Percentiles rank a stretch among this genome's conserved stretches.
Conservation (phyloP, 768 basidiomycete species). For the Boletus pseudo-olivaceus region DNA sequence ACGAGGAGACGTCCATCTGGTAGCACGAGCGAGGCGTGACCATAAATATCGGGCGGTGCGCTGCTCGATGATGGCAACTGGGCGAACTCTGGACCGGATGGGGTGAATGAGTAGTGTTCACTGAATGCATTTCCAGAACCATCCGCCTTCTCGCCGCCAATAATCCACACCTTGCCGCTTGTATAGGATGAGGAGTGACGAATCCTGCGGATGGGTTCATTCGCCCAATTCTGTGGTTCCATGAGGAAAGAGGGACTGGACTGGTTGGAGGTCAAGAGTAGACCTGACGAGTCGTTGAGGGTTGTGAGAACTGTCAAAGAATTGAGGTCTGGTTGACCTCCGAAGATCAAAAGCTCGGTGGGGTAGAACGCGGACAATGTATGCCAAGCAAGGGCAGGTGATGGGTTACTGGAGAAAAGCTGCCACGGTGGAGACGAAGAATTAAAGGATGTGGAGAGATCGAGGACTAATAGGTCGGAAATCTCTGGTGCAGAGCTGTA, state of each 20-base stretch:
- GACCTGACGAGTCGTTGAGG: slow-evolving; percentile 57
- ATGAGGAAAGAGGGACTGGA: slow-evolving; percentile 43
- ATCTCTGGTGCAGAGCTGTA: slow-evolving; percentile 74
- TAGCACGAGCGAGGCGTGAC: slow-evolving; percentile 70
- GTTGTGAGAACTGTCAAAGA: slow-evolving; percentile 49
- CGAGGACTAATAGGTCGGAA: slow-evolving; percentile 67
- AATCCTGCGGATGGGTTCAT: slow-evolving; percentile 72
- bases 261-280: slow-evolving; percentile 45
- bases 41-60: slow-evolving; percentile 66
- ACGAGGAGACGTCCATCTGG: slow-evolving; percentile 66
- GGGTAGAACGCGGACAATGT: slow-evolving; percentile 65
- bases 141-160: slow-evolving; percentile 82
- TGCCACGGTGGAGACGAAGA: slow-evolving; percentile 67
- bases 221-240: slow-evolving; percentile 52
- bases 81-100: slow-evolving; percentile 48
- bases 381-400: slow-evolving; percentile 75
- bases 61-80: slow-evolving; percentile 45
- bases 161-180: slow-evolving; percentile 58
- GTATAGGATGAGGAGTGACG: slow-evolving; percentile 61
- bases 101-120: slow-evolving; percentile 63
- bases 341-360: slow-evolving; percentile 60
- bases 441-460: slow-evolving; percentile 57
- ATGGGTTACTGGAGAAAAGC: slow-evolving; percentile 47
- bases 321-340: slow-evolving; percentile 68
- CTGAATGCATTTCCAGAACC: slow-evolving; percentile 62